Percentiles rank a stretch among this genome's conserved stretches.
Conservation (phyloP, 1,139 yeast genomes). For the Debaryomyces fabryi region DNA sequence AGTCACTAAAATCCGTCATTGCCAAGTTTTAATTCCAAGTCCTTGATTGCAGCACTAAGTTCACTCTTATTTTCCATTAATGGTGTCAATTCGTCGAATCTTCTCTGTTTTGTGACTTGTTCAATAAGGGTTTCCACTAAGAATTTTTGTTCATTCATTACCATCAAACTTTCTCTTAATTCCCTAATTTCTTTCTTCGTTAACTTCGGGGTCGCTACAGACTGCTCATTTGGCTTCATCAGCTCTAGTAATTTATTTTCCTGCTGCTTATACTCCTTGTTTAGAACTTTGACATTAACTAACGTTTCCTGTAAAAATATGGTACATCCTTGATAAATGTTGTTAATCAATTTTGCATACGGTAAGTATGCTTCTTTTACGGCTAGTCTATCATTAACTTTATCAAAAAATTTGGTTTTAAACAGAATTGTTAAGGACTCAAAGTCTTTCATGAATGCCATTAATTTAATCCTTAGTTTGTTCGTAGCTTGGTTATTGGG, state of each 20-base stretch:
- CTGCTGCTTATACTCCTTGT: conserved; percentile 26
- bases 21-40: conserved; percentile 59
- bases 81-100: conserved; percentile 75
- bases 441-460: conserved; percentile 37
- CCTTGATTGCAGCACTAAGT: conserved; percentile 52
- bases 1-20: conserved; percentile 55
- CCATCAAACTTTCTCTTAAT: conserved; percentile 77
- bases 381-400: conserved; percentile 17
- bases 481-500: conserved; percentile 17
- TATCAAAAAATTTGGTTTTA: conserved; percentile 25
- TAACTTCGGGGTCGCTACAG: conserved; percentile 26
- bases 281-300: conserved; percentile 31
- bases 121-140: conserved; percentile 66
- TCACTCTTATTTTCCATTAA: conserved; percentile 64
- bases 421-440: conserved; percentile 33
- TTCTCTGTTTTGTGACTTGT: conserved; percentile 64
- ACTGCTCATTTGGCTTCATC: conserved; percentile 6
- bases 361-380: conserved; percentile 20
- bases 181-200: conserved; percentile 58
- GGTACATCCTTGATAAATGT: conserved; percentile 38
- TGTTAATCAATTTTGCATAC: conserved; percentile 27
- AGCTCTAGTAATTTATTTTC: conserved; percentile 20
- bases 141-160: conserved; percentile 79
- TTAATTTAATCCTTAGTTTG: conserved; percentile 30
- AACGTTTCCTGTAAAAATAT: conserved; percentile 40